Percentiles rank a stretch among this genome's conserved stretches.
These are phyloP conservation scores for Fusarium albidum DNA, from an alignment of 2,329 filamentous ascomycete genomes.

Conservation along the genomic window DNA sequence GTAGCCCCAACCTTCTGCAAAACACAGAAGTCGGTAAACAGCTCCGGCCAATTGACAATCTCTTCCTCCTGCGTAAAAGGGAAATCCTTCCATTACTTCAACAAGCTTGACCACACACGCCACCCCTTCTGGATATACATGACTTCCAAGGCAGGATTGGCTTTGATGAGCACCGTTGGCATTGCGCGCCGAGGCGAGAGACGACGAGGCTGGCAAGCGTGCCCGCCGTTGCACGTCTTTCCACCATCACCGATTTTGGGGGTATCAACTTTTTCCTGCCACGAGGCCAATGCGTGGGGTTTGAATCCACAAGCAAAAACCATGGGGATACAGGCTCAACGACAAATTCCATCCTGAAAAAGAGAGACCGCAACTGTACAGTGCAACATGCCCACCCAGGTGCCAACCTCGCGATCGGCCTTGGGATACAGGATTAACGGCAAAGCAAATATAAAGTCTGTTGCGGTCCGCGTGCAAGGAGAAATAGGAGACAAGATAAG, in stretches of 20 bases:
- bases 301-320: constrained; percentile 37
- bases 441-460: constrained; percentile 11
- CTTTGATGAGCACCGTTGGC: constrained; percentile 32
- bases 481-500: constrained; percentile 27
- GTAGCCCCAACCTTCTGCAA: constrained; percentile 22
- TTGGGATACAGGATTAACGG: constrained; percentile 30
- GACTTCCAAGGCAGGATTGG: constrained; percentile 28
- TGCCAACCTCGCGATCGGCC: constrained; percentile 11
- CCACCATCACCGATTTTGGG: constrained; percentile 41
- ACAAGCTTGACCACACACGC: constrained; percentile 26
- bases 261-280: constrained; percentile 49
- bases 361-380: constrained; percentile 23
- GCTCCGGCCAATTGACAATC: constrained; percentile 26
- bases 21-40: constrained; percentile 19
- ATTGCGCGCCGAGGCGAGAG: constrained; percentile 16
- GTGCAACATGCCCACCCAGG: constrained; percentile 16
- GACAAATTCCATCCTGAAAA: constrained; percentile 25
- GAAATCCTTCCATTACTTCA: constrained; percentile 27
- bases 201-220: constrained; percentile 24
- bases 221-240: constrained; percentile 34
- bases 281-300: constrained; percentile 36
- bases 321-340: constrained; percentile 37
- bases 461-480: constrained; percentile 23
- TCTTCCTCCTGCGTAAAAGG: constrained; percentile 8
- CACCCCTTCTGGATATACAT: constrained; percentile 27